phyloP scores from a whole-genome alignment of 371 early-diverging fungal genomes.

The Circinella umbellata region DNA sequence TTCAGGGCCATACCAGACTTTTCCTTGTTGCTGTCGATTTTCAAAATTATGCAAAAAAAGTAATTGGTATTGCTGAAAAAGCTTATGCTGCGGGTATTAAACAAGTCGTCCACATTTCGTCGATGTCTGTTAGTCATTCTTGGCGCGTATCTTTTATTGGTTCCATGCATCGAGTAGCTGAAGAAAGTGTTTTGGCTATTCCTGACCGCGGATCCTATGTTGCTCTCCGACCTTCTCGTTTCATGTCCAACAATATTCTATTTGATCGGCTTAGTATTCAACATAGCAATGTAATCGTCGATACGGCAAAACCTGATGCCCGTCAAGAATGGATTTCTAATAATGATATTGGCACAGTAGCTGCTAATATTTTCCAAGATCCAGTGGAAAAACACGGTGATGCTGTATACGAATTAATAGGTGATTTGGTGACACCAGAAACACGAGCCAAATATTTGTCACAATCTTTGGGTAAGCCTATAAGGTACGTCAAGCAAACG shows the following conservation, averaged over 20 bases:
- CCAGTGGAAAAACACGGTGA: constrained; percentile 25
- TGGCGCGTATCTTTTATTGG: constrained; percentile 26
- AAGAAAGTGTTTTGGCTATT: constrained; percentile 19
- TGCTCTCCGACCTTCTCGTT: constrained; percentile 36
- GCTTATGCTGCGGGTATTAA: constrained; percentile 41
- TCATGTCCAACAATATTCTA: constrained; percentile 32
- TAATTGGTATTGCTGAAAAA: background rate
- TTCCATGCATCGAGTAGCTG: constrained; percentile 9
- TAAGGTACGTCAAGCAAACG: constrained; percentile 13
- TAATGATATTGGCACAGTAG: constrained; percentile 22
- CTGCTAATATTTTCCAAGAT: constrained; percentile 17
- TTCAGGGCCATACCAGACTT: constrained; percentile 26
- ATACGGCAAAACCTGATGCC: constrained; percentile 4
- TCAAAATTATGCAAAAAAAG: background rate
- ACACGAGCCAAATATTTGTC: constrained; percentile 20
- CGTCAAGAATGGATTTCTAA: constrained; percentile 20
- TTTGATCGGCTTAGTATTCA: constrained; percentile 7
- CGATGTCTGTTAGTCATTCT: constrained; percentile 15
- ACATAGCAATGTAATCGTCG: constrained; percentile 4
- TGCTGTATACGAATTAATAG: constrained; percentile 20
- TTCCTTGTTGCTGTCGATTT: constrained; percentile 15
- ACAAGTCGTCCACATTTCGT: constrained; percentile 40
- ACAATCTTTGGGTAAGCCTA: constrained; percentile 8
- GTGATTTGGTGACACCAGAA: constrained; percentile 10
- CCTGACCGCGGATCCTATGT: constrained; percentile 28